Evolutionary conservation across 148 eudicot species (phyloP).

Genomic region (Polygonum aviculare): DNA sequence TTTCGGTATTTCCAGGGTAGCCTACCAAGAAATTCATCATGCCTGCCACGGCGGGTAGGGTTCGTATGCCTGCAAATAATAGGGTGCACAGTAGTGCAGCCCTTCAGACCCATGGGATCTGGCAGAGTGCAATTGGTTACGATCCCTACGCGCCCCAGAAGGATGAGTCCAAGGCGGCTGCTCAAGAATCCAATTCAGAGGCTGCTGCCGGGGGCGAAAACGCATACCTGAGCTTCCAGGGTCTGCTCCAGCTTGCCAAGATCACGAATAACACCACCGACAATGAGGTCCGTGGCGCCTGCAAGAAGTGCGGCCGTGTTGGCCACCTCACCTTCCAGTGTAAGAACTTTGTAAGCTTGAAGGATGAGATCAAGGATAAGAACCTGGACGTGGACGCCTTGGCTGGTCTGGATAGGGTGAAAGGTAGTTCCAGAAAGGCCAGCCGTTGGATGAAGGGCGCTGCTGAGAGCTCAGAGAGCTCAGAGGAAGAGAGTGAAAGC

Average conservation of each 20-base stretch:
- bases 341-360: conserved; percentile 75
- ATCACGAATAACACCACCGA: conserved; percentile 54
- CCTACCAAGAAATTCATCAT: conserved; percentile 34
- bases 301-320: conserved; percentile 96
- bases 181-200: conserved; percentile 39
- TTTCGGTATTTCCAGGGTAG: neutral
- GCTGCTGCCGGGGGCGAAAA: conserved; percentile 46
- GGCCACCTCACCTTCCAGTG: conserved; percentile 93
- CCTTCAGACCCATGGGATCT: conserved; percentile 92
- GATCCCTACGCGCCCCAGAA: conserved; percentile 95
- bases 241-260: conserved; percentile 73
- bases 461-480: conserved; percentile 50
- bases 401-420: conserved; percentile 67
- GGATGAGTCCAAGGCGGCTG: conserved; percentile 48
- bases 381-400: conserved; percentile 54
- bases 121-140: conserved; percentile 92
- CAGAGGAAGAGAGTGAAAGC: conserved; percentile 65
- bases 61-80: conserved; percentile 99
- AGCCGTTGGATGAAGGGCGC: conserved; percentile 20
- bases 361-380: conserved; percentile 53
- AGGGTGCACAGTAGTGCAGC: conserved; percentile 98
- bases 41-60: conserved; percentile 99
- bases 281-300: conserved; percentile 83
- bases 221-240: conserved; percentile 81
- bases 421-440: conserved; percentile 39